A percentile compares a stretch with the other conserved stretches of the same genome.
Conservation (phyloP, 306 rosid species). For the Adenanthera pavonina region DNA sequence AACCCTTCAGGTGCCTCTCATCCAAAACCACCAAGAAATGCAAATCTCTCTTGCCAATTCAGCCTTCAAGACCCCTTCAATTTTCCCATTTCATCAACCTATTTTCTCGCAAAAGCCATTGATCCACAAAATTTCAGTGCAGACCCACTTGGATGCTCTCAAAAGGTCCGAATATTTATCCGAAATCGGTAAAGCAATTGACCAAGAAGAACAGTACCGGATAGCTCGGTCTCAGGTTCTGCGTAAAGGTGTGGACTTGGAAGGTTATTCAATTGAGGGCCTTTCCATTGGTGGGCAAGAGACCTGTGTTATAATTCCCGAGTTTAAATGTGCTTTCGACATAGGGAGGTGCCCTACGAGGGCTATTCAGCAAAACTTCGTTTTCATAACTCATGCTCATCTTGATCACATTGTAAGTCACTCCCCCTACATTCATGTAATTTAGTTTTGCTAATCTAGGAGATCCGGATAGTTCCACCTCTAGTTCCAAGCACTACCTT, state of each 20-base stretch:
- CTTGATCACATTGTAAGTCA: constrained; percentile 94
- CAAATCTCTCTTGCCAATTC: constrained; percentile 59
- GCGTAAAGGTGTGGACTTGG: constrained; percentile 78
- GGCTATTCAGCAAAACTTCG: constrained; percentile 85
- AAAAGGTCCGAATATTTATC: constrained; percentile 72
- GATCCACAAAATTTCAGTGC: constrained; percentile 47
- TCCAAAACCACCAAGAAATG: constrained; percentile 44
- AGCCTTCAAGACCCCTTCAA: constrained; percentile 55
- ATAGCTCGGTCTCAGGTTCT: constrained; percentile 76
- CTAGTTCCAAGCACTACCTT: not conserved
- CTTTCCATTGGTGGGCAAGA: constrained; percentile 91
- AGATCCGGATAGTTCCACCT: not conserved
- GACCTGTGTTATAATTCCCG: constrained; percentile 87
- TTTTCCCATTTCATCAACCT: constrained; percentile 63
- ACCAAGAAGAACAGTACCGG: constrained; percentile 86
- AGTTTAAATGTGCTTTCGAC: constrained; percentile 90
- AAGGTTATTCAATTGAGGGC: constrained; percentile 81
- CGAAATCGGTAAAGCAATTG: constrained; percentile 68
- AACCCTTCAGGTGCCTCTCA: constrained; percentile 37
- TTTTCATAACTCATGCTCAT: constrained; percentile 93
- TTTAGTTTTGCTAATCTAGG: not conserved
- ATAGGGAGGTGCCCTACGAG: constrained; percentile 85
- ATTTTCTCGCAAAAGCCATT: constrained; percentile 44
- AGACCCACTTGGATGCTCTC: constrained; percentile 50
- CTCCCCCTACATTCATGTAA: not conserved